Base-by-base conservation (phyloP, 352 stramenopile species). In the Globisporangium cylindrosporum region DNA sequence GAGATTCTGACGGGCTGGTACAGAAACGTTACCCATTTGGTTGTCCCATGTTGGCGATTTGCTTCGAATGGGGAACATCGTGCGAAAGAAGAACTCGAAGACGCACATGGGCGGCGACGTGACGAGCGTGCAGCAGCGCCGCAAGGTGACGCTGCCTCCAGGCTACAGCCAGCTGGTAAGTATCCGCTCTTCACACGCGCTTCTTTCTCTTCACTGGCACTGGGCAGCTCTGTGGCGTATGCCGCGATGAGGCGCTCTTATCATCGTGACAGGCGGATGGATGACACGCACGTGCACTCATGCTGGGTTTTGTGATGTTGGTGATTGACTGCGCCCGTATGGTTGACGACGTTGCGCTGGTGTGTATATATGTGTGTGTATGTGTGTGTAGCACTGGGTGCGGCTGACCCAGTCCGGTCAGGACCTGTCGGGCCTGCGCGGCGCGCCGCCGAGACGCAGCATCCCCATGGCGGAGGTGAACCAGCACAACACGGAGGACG, bases 141-240 rank as follows among this genome's bases (percentile, higher is more conserved):
- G 85, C 60, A 96, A 97, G 72, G 83, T 95, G 58, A 80, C 82
- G 59, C 73, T 97, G 22, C 78, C 85, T 27, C 91, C 89, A 38
- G 95, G 96, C 32, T 98, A 98, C 78, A 97, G 92, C 57, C 85
- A 98, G 61, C 62, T 97, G 66, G 95, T 94, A 66, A 68, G 41
- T 18, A 10, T 54, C 8, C 38, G 20, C 41, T 49, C 60, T 57
- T 24, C n/a, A 7, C 8, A 51, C 7, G 34, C 25, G 58, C 15
- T 32, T 53, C 34, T 53, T 12, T 6, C 5, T 5, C 8, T 63
- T 9, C 5, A 25, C 18, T 29, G 2, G 14, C 27, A 32, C 27
- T 32, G 27, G 27, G 58, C 8, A 24, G 36, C 58, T 53, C 58
- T 64, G 38, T 55, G n/a, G 58, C 58, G 38, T 49, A 8, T 46